Conservation (phyloP, 306 rosid genomes). For the Hippophae tibetana region DNA sequence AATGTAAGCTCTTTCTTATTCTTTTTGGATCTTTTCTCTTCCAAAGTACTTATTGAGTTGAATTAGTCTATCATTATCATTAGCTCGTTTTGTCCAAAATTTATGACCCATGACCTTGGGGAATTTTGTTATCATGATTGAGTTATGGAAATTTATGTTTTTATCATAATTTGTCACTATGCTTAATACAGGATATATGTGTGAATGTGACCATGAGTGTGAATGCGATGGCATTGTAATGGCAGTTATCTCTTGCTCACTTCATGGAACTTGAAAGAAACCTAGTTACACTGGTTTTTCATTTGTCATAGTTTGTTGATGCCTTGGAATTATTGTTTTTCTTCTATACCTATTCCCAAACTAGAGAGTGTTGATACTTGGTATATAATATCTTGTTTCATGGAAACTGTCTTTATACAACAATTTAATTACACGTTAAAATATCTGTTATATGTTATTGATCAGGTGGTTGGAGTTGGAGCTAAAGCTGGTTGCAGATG, state of each 20-base stretch:
- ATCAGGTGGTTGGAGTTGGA: conserved; percentile 96
- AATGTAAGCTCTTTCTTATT: conserved; percentile 37
- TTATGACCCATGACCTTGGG: too few species aligned
- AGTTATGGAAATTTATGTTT: too few species aligned
- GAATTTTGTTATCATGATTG: too few species aligned
- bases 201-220: too few species aligned
- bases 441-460: conserved; percentile 12
- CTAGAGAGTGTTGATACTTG: not conserved
- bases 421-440: conserved; percentile 4
- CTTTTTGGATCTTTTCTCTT: not conserved
- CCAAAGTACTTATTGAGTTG: not conserved
- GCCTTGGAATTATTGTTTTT: not conserved
- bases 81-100: too few species aligned
- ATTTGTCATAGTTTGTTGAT: not conserved
- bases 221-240: too few species aligned
- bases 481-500: conserved; percentile 92
- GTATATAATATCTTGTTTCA: not conserved
- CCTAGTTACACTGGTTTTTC: too few species aligned
- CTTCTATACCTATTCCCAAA: not conserved
- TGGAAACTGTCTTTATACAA: conserved; percentile 3
- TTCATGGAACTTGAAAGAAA: too few species aligned
- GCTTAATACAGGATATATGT: too few species aligned
- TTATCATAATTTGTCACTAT: too few species aligned
- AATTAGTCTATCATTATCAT: not conserved
- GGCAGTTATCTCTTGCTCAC: too few species aligned